A percentile compares a stretch with the other conserved stretches of the same genome.
Evolutionary conservation across 2,329 filamentous ascomycete species (phyloP).

Genomic region (Colletotrichum sp.): DNA sequence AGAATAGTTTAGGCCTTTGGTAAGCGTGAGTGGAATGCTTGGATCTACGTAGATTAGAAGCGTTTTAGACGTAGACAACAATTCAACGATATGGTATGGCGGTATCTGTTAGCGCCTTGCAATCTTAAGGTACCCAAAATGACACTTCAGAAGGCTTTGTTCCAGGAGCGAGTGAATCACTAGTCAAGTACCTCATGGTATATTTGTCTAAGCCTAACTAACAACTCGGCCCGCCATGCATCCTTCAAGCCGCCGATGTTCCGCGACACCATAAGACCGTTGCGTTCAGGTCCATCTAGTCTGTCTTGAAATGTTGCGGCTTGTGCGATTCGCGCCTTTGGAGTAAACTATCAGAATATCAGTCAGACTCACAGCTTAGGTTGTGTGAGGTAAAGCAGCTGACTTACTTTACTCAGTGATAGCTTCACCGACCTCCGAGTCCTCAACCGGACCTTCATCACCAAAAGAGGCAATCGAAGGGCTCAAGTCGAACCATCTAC

Average conservation of each 20-base stretch:
- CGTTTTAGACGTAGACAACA: too few relatives aligned
- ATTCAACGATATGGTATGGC: too few relatives aligned
- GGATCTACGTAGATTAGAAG: too few relatives aligned
- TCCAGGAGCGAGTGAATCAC: neutral
- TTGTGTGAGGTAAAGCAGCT: fast-evolving
- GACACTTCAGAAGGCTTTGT: fast-evolving
- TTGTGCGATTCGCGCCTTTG: fast-evolving
- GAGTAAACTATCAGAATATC: too few relatives aligned
- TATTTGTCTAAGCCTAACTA: neutral
- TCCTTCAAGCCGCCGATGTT: neutral
- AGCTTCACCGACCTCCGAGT: neutral
- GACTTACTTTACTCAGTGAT: neutral
- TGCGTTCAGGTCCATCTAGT: neutral
- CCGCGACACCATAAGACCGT: neutral
- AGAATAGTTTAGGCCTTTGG: too few relatives aligned
- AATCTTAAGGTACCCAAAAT: neutral
- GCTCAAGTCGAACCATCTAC: neutral
- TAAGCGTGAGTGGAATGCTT: too few relatives aligned
- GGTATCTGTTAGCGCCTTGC: too few relatives aligned
- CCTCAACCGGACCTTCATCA: neutral
- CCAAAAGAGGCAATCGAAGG: neutral
- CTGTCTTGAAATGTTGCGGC: neutral
- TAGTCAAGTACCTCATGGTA: neutral
- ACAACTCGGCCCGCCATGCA: neutral
- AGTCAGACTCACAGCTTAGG: neutral